Evolutionary conservation across 202 grass and related monocot species (phyloP), one percentile per base, ranked within the genome.

Genomic region (Schoenoplectus tabernaemontani): DNA sequence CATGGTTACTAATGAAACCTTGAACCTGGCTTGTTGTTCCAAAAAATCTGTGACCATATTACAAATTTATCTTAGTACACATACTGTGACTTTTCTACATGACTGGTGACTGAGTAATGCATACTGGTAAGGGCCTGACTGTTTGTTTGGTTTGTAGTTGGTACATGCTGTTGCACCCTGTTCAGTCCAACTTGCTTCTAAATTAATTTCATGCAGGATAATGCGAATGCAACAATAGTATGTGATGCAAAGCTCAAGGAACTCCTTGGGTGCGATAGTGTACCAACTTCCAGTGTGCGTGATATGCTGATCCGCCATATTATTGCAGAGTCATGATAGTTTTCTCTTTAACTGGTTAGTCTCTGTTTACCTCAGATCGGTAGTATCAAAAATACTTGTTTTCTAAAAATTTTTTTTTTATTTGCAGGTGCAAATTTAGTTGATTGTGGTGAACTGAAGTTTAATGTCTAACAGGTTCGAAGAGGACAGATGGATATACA

Each of bases 201-300:
- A 20, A 82, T 82, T 91, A 43, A 64, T 82, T 80, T 68, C 66
- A 76, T 82, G 23, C 33, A 97, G 91, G 93, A 97, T 90, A 59
- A 63, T 76, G 77, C 56, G 17, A 89, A n/a, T 76, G 70, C 15
- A 54, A 90, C 82, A 9, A 91, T 97, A 91, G 62, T 93, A 71
- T 97, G 93, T 78, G 93, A 97, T 87, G 84, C 83, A 50, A 93
- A 93, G 76, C 87, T 97, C 79, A 91, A 90, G 71, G 89, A 88
- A 85, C 84, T 97, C 10, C 93, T 93, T 7, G 91, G 91, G 41
- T 91, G 87, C 38, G 91, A 93, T 47, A 93, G 76, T 76, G 78
- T 93, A 73, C 89, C 85, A 46, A 60, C 71, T 73, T 88, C 89
- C 82, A 87, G 38, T 44, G 61, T 93, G 82, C 83, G 87, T 77